phyloP scores from a whole-genome alignment of 805 yeast genomes.

The Sugiyamaella americana region DNA sequence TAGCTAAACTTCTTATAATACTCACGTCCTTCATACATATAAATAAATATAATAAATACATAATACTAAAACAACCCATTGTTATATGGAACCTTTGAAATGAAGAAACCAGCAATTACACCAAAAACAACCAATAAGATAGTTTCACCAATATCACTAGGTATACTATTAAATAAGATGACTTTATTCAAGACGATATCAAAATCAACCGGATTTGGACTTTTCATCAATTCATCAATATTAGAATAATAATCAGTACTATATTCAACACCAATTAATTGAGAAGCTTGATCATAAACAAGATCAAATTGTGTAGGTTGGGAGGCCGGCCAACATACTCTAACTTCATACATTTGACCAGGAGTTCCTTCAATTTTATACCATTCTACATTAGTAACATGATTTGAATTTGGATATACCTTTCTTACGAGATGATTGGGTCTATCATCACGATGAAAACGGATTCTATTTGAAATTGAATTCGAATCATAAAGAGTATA shows the following conservation, averaged over 20 bases:
- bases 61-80: background rate
- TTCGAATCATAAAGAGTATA: background rate
- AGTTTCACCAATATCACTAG: slow-evolving; percentile 15
- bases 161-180: slow-evolving; percentile 10
- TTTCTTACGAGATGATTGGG: background rate
- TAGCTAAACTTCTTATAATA: no score
- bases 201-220: slow-evolving; percentile 14
- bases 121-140: slow-evolving; percentile 12
- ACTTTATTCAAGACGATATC: slow-evolving; percentile 17
- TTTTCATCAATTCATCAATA: slow-evolving; percentile 8
- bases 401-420: slow-evolving; percentile 7
- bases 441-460: background rate
- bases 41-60: no score
- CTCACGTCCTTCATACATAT: no score
- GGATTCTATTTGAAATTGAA: background rate
- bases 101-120: slow-evolving; percentile 9
- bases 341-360: slow-evolving; percentile 23
- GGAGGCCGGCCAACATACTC: slow-evolving; percentile 34
- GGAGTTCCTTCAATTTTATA: slow-evolving; percentile 7
- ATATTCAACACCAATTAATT: slow-evolving; percentile 10
- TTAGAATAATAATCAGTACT: slow-evolving; percentile 14
- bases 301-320: slow-evolving; percentile 26
- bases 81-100: slow-evolving; percentile 2
- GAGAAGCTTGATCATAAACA: slow-evolving; percentile 13
- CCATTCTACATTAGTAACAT: slow-evolving; percentile 5